A percentile compares a stretch with the other conserved stretches of the same genome.
phyloP scores from a whole-genome alignment of 805 yeast species.

The Cyberlindnera bimundalis region DNA sequence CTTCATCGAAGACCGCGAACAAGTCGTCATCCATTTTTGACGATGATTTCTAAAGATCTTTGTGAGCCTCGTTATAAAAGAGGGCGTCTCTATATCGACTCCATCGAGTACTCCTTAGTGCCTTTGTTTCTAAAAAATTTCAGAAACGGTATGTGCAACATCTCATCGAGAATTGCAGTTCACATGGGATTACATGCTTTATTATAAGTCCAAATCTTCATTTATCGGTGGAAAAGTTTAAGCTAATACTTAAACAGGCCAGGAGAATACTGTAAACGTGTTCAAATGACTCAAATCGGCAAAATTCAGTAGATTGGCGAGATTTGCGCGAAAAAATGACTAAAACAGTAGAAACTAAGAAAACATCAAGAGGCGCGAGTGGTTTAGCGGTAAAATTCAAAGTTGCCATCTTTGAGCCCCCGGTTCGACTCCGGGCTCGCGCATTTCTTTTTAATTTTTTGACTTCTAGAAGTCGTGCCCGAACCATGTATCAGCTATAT shows the following conservation, averaged over 20 bases:
- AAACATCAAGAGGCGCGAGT: constrained; percentile 37
- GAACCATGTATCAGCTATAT: too few species aligned
- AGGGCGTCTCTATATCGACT: too few species aligned
- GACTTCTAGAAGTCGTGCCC: too few species aligned
- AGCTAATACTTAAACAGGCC: too few species aligned
- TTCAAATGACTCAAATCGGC: too few species aligned
- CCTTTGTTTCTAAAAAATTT: constrained; percentile 9
- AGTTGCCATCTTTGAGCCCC: constrained; percentile 59
- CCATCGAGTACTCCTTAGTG: neutral
- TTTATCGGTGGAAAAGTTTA: neutral
- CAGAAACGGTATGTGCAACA: constrained; percentile 11
- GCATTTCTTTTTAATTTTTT: constrained; percentile 33
- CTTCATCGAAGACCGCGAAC: constrained; percentile 60
- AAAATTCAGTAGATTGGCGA: too few species aligned
- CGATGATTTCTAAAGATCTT: neutral
- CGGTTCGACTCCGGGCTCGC: constrained; percentile 60
- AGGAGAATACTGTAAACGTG: too few species aligned
- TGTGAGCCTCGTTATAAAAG: too few species aligned
- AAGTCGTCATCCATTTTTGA: constrained; percentile 43
- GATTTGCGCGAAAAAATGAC: too few species aligned
- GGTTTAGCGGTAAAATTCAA: constrained; percentile 56
- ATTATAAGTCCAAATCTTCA: neutral
- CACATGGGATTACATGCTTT: neutral
- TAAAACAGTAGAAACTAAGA: neutral
- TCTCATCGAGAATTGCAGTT: too few species aligned